A percentile compares a stretch with the other conserved stretches of the same genome.
These are phyloP conservation scores for Asterophora lycoperdoides DNA, from an alignment of 768 basidiomycete species.

Conservation along the genomic window DNA sequence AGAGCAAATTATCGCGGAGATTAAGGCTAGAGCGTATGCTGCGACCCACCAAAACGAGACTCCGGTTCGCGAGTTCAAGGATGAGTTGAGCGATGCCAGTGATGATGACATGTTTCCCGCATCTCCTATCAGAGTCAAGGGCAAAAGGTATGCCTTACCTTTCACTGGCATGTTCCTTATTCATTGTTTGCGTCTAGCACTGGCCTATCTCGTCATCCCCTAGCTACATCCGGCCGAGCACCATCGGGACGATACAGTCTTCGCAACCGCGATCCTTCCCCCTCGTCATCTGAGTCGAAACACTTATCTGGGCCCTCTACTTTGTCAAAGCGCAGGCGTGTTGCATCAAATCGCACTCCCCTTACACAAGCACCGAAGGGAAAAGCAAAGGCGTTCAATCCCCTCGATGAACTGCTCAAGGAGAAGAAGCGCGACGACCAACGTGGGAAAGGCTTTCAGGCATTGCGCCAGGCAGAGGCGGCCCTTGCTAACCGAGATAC, in stretches of 20 bases:
- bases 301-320: slow-evolving; percentile 1
- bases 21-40: slow-evolving; percentile 58
- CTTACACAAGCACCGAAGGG: slow-evolving; percentile 9
- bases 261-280: slow-evolving; percentile 9
- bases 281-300: slow-evolving; percentile 10
- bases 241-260: slow-evolving; percentile 6
- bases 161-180: neutral
- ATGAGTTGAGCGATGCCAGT: slow-evolving; percentile 48
- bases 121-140: slow-evolving; percentile 14
- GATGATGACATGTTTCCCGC: slow-evolving; percentile 39
- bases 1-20: slow-evolving; percentile 55
- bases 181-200: neutral
- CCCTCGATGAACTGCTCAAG: slow-evolving; percentile 50
- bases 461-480: slow-evolving; percentile 43
- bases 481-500: slow-evolving; percentile 29
- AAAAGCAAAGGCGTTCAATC: slow-evolving; percentile 33
- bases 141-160: slow-evolving; percentile 9
- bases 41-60: slow-evolving; percentile 35
- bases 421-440: slow-evolving; percentile 44
- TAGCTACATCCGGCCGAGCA: neutral
- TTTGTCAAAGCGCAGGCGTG: slow-evolving; percentile 11
- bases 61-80: slow-evolving; percentile 32
- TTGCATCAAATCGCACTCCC: slow-evolving; percentile 7
- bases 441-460: slow-evolving; percentile 36
- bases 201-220: neutral